Evolutionary conservation across 1,139 yeast species (phyloP), one percentile per base, ranked within the genome.

Genomic region (Yamadazyma diddensiae): DNA sequence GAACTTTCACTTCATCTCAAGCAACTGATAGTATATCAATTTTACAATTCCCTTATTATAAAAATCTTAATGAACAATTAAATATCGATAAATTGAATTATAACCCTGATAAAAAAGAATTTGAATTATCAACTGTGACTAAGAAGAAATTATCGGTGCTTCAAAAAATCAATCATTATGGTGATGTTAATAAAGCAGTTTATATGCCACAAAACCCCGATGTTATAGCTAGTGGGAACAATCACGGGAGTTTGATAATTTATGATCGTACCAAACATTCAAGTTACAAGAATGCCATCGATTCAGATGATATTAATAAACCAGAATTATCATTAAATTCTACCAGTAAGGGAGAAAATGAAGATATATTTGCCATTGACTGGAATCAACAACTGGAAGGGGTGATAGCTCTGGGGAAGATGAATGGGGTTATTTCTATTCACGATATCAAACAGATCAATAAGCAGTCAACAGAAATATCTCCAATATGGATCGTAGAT

Each of bases 211-310:
- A 66, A 41, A 64, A 66, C 39, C 71, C 71, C 10, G 68, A 67
- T 32, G 53, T 68, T 3, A 54, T 67, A 19, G 73, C 73, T 13
- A 59, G 67, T 45, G 59, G 62, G 21, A 68, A 65, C 42, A 65
- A 62, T 41, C 36, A 47, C 15, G 74, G 74, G 2, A 62, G 62
- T 26, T 39, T 74, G 34, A 59, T 58, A 19, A 53, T 76, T 4
- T 75, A 66, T 44, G 77, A 76, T 47, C 52, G 81, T 38, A 74
- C 82, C 2, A 72, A 70, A 40, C 77, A 72, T 43, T 63, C 77
- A 35, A 62, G 61, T 43, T 65, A 65, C 48, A 54, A 56, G 39
- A 64, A 53, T 18, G 31, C 32, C 36, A 49, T 53, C 17, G 63
- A 59, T 31, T 57, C 55, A 27, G 43, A 48, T 3, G 62, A 53